A percentile compares a stretch with the other conserved stretches of the same genome.
phyloP scores from a whole-genome alignment of 2,329 filamentous ascomycete species.

The Fusarium sp. region DNA sequence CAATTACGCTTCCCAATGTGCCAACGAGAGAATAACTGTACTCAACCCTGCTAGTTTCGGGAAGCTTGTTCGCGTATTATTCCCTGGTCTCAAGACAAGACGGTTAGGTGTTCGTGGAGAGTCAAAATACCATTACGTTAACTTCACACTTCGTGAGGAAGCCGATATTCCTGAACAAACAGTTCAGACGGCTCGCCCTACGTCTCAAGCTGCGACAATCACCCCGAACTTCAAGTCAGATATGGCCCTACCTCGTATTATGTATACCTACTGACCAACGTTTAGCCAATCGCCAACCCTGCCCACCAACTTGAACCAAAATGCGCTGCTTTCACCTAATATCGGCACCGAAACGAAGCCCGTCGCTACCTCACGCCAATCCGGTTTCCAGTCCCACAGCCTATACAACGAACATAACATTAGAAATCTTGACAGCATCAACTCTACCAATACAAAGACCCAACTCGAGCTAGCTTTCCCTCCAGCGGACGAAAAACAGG shows the following conservation, averaged over 20 bases:
- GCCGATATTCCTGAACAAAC: constrained; percentile 60
- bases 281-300: constrained; percentile 51
- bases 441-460: constrained; percentile 69
- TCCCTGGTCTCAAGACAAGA: constrained; percentile 92
- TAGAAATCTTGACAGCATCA: constrained; percentile 67
- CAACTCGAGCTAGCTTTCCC: constrained; percentile 70
- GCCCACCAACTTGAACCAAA: constrained; percentile 47
- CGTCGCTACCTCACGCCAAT: constrained; percentile 13
- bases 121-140: constrained; percentile 97
- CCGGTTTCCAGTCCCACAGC: constrained; percentile 54
- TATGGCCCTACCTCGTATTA: neutral
- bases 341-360: constrained; percentile 41
- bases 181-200: constrained; percentile 60
- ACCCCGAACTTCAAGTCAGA: constrained; percentile 64
- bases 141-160: constrained; percentile 71
- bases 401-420: constrained; percentile 71
- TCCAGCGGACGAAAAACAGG: constrained; percentile 63
- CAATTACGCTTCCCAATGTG: constrained; percentile 92
- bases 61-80: constrained; percentile 95
- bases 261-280: constrained; percentile 36
- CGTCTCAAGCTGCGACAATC: constrained; percentile 61
- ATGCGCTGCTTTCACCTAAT: constrained; percentile 48
- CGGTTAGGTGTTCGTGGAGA: constrained; percentile 93
- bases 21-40: constrained; percentile 91
- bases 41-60: constrained; percentile 97